Conservation (phyloP, 139 green algal genomes). For the Micractinium conductrix region DNA sequence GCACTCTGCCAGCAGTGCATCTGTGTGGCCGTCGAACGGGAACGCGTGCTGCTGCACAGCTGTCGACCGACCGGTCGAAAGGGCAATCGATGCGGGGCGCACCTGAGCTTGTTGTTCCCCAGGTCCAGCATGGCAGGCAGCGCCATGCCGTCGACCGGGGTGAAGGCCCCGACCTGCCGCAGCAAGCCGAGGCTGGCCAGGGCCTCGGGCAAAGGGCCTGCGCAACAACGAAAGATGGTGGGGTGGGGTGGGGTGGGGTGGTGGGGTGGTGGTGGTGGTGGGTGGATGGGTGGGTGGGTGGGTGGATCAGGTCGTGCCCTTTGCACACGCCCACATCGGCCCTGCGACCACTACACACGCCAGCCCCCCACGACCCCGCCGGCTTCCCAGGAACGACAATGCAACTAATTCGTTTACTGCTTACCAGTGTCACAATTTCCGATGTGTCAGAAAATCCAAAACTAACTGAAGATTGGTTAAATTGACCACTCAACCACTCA, state of each 20-base stretch:
- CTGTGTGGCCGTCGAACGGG: background rate
- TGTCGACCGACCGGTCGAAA: too few relatives aligned
- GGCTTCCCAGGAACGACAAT: background rate
- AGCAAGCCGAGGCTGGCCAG: background rate
- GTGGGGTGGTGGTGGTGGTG: background rate
- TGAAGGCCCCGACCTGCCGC: background rate
- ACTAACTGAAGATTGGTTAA: background rate
- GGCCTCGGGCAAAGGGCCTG: background rate
- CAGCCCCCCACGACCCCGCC: background rate
- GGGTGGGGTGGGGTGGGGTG: background rate
- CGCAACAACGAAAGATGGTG: background rate
- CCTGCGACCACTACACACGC: background rate
- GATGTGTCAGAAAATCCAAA: background rate
- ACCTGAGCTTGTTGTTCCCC: conserved; percentile 8
- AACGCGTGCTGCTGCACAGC: background rate
- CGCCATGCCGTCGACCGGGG: background rate
- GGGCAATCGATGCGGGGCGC: too few relatives aligned
- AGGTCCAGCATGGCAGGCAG: conserved; percentile 14
- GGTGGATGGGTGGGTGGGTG: background rate
- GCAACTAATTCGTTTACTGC: background rate
- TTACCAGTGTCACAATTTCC: background rate
- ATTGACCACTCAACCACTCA: background rate
- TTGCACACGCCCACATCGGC: background rate
- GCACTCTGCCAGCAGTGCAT: background rate
- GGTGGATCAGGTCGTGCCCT: background rate